A percentile compares a stretch with the other conserved stretches of the same genome.
phyloP scores from a whole-genome alignment of 192 early-diverging fungal species.

The Linnemannia schmuckeri region DNA sequence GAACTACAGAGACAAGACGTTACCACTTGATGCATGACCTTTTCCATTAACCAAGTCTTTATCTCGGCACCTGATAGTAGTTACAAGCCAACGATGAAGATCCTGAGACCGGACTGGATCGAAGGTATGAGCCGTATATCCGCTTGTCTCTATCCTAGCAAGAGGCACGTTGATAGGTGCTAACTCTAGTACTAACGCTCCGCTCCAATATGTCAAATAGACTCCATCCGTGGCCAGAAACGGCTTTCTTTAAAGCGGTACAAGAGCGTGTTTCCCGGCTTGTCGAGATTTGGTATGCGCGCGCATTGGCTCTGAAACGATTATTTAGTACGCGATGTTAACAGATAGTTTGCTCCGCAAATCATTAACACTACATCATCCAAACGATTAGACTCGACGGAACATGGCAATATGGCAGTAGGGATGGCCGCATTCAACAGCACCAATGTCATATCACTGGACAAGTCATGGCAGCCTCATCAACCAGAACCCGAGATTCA shows the following conservation, averaged over 20 bases:
- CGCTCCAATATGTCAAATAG: background rate
- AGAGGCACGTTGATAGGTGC: no score
- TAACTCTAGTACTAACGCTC: background rate
- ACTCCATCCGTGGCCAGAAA: constrained; percentile 21
- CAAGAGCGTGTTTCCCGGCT: constrained; percentile 26
- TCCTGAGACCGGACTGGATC: constrained; percentile 48
- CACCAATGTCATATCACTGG: constrained; percentile 19
- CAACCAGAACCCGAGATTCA: constrained; percentile 35
- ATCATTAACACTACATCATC: background rate
- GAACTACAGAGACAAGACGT: no score
- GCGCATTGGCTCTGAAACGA: background rate
- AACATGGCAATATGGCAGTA: constrained; percentile 3
- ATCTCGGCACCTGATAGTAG: background rate
- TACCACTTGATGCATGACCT: no score
- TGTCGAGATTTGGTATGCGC: constrained; percentile 23
- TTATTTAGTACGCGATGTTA: background rate
- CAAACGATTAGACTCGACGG: constrained; percentile 3
- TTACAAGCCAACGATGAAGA: constrained; percentile 28
- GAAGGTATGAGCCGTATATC: constrained; percentile 14
- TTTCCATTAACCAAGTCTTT: background rate
- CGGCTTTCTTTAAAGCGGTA: constrained; percentile 26
- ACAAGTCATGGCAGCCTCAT: background rate
- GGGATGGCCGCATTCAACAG: constrained; percentile 32
- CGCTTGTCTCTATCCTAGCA: background rate
- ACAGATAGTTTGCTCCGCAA: background rate